Evolutionary conservation across 495 filamentous ascomycete species (phyloP).

Genomic region (Aspergillus bridgeri): DNA sequence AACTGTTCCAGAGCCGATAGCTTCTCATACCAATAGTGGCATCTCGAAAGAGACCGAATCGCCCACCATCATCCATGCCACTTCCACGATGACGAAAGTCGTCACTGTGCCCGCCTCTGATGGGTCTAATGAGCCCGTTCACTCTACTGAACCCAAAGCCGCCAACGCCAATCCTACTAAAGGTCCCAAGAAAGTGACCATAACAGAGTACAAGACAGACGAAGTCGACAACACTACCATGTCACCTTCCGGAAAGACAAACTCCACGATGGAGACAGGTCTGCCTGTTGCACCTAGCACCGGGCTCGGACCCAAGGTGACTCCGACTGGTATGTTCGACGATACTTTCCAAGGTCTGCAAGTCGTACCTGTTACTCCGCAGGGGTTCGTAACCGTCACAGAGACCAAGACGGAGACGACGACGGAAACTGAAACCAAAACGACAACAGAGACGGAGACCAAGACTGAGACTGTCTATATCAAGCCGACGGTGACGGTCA

Average conservation of each 20-base stretch:
- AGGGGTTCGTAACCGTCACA: conserved; percentile 9
- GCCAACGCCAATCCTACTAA: not conserved
- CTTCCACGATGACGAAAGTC: not conserved
- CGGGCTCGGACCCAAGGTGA: no score
- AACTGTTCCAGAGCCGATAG: not conserved
- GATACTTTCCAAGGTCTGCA: not conserved
- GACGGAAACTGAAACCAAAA: conserved; percentile 11
- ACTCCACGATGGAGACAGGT: not conserved
- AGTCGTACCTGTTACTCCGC: not conserved
- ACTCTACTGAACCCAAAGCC: not conserved
- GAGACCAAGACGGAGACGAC: conserved; percentile 11
- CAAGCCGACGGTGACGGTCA: conserved; percentile 8
- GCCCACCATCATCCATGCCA: not conserved
- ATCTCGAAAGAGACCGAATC: not conserved
- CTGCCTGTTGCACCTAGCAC: no score
- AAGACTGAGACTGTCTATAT: not conserved
- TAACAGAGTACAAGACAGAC: not conserved
- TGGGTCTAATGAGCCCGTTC: no score
- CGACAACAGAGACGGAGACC: conserved; percentile 5
- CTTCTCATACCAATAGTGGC: not conserved
- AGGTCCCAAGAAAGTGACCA: not conserved
- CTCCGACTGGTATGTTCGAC: not conserved
- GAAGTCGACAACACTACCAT: not conserved
- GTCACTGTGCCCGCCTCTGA: not conserved
- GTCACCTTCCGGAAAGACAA: not conserved